These are phyloP conservation scores for Kazachstania psychrophila DNA, from an alignment of 805 yeast genomes.

Conservation along the genomic window DNA sequence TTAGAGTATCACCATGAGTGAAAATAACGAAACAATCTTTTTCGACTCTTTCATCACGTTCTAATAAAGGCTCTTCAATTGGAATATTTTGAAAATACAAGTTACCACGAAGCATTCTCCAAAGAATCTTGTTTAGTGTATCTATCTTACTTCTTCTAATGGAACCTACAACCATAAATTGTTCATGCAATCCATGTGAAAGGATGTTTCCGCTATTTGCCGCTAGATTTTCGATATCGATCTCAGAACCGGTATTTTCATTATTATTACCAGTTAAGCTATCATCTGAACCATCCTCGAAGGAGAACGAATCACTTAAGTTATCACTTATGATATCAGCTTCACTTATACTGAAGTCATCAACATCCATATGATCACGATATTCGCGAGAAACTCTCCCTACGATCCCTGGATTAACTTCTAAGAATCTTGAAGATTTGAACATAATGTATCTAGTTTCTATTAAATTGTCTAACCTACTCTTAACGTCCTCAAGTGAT, in stretches of 20 bases:
- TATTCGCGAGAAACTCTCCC: conserved; percentile 20
- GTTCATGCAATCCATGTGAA: conserved; percentile 19
- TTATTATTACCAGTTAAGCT: background rate
- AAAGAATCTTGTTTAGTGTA: conserved; percentile 69
- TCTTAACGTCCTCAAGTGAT: conserved; percentile 54
- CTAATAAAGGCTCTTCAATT: conserved; percentile 59
- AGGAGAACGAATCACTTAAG: conserved; percentile 22
- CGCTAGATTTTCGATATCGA: background rate
- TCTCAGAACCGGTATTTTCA: conserved; percentile 6
- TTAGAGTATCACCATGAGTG: conserved; percentile 76
- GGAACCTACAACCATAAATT: conserved; percentile 55
- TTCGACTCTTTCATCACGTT: conserved; percentile 44
- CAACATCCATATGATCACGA: conserved; percentile 14
- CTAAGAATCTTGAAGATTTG: conserved; percentile 42
- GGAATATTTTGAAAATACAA: conserved; percentile 67
- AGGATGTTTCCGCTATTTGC: conserved; percentile 3
- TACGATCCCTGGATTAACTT: conserved; percentile 28
- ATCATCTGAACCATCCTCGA: conserved; percentile 13
- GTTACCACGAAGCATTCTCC: conserved; percentile 93
- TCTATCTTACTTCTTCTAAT: conserved; percentile 62
- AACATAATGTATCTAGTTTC: conserved; percentile 61
- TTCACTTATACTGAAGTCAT: conserved; percentile 16
- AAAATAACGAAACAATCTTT: conserved; percentile 83
- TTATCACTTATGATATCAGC: conserved; percentile 18
- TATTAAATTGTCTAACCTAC: conserved; percentile 52